A percentile compares a stretch with the other conserved stretches of the same genome.
Evolutionary conservation across 2,329 filamentous ascomycete species (phyloP).

Genomic region (Malbranchea cinnamomea): DNA sequence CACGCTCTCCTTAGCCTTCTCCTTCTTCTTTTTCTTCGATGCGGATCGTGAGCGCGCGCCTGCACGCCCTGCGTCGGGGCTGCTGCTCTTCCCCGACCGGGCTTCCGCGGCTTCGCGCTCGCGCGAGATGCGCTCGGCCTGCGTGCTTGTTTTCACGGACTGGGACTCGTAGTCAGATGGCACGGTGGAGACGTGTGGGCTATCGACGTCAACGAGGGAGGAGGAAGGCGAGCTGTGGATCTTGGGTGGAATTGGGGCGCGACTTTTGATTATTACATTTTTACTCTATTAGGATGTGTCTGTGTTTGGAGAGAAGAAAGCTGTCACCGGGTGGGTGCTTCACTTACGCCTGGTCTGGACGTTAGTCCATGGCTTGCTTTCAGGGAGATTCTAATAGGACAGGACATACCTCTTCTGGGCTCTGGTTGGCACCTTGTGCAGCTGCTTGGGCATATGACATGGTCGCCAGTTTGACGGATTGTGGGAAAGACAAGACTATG

Average conservation of each 20-base stretch:
- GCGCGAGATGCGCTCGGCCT: constrained; percentile 30
- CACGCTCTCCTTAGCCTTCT: constrained; percentile 12
- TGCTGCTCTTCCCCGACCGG: no score
- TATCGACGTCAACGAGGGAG: constrained; percentile 33
- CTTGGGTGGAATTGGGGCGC: constrained; percentile 25
- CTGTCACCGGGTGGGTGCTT: background rate
- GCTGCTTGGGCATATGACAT: constrained; percentile 37
- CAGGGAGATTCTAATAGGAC: background rate
- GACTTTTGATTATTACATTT: constrained; percentile 16
- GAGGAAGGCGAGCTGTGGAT: constrained; percentile 25
- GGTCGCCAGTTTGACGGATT: background rate
- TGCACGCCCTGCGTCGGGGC: constrained; percentile 3
- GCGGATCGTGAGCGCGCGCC: background rate
- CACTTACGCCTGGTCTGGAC: constrained; percentile 22
- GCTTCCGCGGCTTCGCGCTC: constrained; percentile 21
- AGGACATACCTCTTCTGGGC: constrained; percentile 30
- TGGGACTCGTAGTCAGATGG: constrained; percentile 28
- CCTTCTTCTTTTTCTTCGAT: constrained; percentile 1
- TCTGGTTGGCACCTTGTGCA: constrained; percentile 32
- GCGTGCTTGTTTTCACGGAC: constrained; percentile 30
- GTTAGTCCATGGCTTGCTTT: constrained; percentile 8
- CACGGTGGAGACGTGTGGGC: constrained; percentile 30
- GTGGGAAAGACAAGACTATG: no score
- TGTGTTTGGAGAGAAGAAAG: background rate
- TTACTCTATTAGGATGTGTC: background rate